Percentiles rank a stretch among this genome's conserved stretches.
phyloP scores from a whole-genome alignment of 23 red algal species.

The Gracilariopsis chorda region DNA sequence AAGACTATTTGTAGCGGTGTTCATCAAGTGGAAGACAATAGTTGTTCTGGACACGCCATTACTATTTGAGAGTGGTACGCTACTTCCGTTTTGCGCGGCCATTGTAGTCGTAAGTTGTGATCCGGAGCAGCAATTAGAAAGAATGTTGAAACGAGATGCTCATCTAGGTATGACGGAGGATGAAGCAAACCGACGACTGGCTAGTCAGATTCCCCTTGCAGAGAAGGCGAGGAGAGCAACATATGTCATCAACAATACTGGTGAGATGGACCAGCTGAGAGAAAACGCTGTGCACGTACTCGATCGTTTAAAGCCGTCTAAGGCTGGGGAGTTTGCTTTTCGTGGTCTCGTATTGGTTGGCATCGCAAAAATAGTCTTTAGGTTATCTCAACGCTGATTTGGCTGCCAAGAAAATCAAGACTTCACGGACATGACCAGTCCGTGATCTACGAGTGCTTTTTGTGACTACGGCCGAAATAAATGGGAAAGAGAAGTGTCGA shows the following conservation, averaged over 20 bases:
- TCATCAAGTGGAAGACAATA: slow-evolving; percentile 35
- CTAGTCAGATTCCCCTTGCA: slow-evolving; percentile 74
- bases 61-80: slow-evolving; percentile 78
- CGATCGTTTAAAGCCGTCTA: slow-evolving; percentile 21
- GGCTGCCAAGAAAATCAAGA: too few species aligned
- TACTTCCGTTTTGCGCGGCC: slow-evolving; percentile 61
- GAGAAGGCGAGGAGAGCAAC: slow-evolving; percentile 63
- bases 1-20: slow-evolving; percentile 38
- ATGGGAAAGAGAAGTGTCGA: too few species aligned
- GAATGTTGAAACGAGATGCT: slow-evolving; percentile 36
- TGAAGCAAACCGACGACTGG: slow-evolving; percentile 63
- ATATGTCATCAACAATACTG: slow-evolving; percentile 79
- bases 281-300: background rate
- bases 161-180: slow-evolving; percentile 37
- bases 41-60: slow-evolving; percentile 92
- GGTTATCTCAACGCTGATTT: background rate
- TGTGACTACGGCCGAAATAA: too few species aligned
- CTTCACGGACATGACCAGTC: too few species aligned
- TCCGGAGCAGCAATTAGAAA: slow-evolving; percentile 43
- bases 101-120: slow-evolving; percentile 55
- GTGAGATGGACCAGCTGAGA: background rate
- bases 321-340: slow-evolving; percentile 48
- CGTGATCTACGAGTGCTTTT: too few species aligned
- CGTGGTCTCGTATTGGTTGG: slow-evolving; percentile 18
- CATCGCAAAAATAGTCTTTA: slow-evolving; percentile 1